Percentiles rank a stretch among this genome's conserved stretches.
Conservation (phyloP, 2,329 filamentous ascomycete species). For the Dactylellina sp. region DNA sequence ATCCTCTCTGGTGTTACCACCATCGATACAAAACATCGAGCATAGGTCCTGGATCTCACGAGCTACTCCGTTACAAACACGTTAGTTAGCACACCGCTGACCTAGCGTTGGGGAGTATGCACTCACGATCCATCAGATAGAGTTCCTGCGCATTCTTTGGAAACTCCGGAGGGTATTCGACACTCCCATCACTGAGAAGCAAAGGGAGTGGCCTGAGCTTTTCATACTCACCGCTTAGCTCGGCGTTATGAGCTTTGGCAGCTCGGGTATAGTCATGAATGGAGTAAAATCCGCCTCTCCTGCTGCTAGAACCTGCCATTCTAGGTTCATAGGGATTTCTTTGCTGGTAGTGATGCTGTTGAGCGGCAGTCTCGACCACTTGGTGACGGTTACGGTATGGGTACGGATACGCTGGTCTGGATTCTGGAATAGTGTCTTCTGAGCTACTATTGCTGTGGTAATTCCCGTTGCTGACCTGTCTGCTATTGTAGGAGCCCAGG, state of each 20-base stretch:
- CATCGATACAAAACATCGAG: conserved; percentile 49
- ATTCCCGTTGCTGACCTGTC: conserved; percentile 32
- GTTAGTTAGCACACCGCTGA: conserved; percentile 5
- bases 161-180: conserved; percentile 37
- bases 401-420: conserved; percentile 43
- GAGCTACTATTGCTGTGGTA: conserved; percentile 51
- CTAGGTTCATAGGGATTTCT: conserved; percentile 37
- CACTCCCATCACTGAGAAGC: conserved; percentile 26
- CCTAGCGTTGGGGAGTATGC: neutral
- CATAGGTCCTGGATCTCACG: conserved; percentile 54
- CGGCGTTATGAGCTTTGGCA: conserved; percentile 47
- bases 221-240: conserved; percentile 47
- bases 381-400: conserved; percentile 25
- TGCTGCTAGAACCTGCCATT: conserved; percentile 50
- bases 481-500: conserved; percentile 31
- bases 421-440: conserved; percentile 36
- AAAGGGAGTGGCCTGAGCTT: conserved; percentile 46
- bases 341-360: conserved; percentile 29
- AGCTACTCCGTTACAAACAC: conserved; percentile 12
- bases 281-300: conserved; percentile 45
- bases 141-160: conserved; percentile 51
- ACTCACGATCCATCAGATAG: conserved; percentile 51
- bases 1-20: conserved; percentile 32
- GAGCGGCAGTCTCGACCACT: neutral
- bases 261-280: conserved; percentile 23